Evolutionary conservation across 257 asterid species (phyloP).

Genomic region (Solanum bukasovii): DNA sequence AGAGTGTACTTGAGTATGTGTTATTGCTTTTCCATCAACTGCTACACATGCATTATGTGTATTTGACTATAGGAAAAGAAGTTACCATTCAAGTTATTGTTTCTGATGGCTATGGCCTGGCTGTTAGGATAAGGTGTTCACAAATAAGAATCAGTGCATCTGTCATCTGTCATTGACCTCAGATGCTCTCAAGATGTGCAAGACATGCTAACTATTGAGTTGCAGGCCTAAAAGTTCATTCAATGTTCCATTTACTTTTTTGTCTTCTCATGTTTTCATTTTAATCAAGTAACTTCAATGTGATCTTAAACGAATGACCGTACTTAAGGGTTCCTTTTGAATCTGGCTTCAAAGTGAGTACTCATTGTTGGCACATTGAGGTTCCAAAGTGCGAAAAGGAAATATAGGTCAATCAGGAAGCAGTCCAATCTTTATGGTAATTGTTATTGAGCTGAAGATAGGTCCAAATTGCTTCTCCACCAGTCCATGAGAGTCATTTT

Average conservation of each 20-base stretch:
- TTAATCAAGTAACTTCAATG: not conserved
- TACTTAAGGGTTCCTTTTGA: not conserved
- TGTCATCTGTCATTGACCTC: not conserved
- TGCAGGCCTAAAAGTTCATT: not conserved
- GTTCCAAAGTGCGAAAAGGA: not conserved
- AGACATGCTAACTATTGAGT: not conserved
- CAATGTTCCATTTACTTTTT: conserved; percentile 5
- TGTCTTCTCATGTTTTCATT: conserved; percentile 19
- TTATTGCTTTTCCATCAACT: not conserved
- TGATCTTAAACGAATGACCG: not conserved
- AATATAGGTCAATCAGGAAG: not conserved
- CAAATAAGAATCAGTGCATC: not conserved
- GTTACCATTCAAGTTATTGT: not conserved
- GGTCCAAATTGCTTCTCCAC: not conserved
- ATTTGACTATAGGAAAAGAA: not conserved
- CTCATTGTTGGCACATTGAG: conserved; percentile 7
- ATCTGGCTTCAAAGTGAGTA: not conserved
- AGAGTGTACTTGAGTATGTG: not conserved
- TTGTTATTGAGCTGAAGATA: not conserved
- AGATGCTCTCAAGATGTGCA: not conserved
- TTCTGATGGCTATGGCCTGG: not conserved
- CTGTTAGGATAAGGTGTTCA: not conserved
- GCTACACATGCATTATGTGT: not conserved
- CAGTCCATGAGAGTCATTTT: not conserved
- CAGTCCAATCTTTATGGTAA: not conserved